Conservation (phyloP, 768 basidiomycete genomes). For the Mycena galericulata region DNA sequence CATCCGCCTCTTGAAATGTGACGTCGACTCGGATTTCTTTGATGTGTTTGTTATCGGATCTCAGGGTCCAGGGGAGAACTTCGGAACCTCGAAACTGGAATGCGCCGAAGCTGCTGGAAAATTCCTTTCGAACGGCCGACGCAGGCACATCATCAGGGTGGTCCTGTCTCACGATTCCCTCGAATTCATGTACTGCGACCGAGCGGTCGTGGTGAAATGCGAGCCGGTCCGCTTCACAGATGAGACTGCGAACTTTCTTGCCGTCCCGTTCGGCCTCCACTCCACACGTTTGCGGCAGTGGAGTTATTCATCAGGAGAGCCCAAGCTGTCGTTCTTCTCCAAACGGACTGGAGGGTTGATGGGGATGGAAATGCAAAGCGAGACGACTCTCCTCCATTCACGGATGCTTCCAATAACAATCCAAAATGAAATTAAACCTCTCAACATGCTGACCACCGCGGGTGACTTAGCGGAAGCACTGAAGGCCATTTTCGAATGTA, state of each 20-base stretch:
- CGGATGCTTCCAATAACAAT: background rate
- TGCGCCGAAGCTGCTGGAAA: background rate
- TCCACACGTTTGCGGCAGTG: background rate
- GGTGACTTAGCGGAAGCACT: background rate
- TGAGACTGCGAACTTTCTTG: background rate
- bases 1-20: too few species aligned
- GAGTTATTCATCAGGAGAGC: background rate
- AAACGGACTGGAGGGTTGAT: too few species aligned
- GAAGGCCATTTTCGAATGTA: background rate
- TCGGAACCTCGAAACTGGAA: too few species aligned
- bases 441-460: background rate
- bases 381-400: too few species aligned
- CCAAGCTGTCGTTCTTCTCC: too few species aligned
- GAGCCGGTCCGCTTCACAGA: background rate
- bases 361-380: too few species aligned
- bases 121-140: constrained; percentile 2
- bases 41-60: too few species aligned
- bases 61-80: too few species aligned
- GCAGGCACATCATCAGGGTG: constrained; percentile 5
- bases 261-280: background rate
- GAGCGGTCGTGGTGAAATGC: constrained; percentile 6
- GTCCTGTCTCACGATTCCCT: background rate
- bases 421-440: background rate
- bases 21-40: too few species aligned
- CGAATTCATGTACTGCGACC: constrained; percentile 16